Base-by-base conservation (phyloP, 1,284 basidiomycete species). In the Trichosporon faecale region DNA sequence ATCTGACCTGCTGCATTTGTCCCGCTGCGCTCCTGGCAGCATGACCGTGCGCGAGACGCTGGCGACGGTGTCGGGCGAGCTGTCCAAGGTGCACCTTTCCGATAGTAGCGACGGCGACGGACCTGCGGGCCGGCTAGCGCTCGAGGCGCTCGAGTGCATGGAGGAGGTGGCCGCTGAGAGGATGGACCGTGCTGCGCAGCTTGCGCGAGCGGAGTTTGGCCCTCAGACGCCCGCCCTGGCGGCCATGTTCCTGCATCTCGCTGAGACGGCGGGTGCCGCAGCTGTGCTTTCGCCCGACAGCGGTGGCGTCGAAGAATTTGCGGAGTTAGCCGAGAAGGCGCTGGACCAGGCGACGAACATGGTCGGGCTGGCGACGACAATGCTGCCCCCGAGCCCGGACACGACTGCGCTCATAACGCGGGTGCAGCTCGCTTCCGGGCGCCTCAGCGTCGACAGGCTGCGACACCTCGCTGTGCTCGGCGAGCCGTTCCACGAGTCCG, bases 171-270 rank as follows among this genome's bases (percentile, higher is more conserved):
- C 80, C 1, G 78, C 72, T 18, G 78, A 79, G 66, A 75, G 77
- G 83, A 89, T 99, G 44, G 96, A 99, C 85, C 92, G 96, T 82
- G 96, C 99, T 77, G 95, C 95, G 25, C 95, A 96, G 85, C 99
- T 99, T 81, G 95, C 91, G 81, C 91, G 85, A 65, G 76, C 82
- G 69, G 84, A 85, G 71, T 85, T 85, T 72, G 76, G 77, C 4
- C 70, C 73, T 23, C 70, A 78, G 46, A 71, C 77, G 8, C 80
- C 81, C 0, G 73, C 74, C 0, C 77, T 81, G 68, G 81, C 80
- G 0, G 78, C 81, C 29, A 80, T 77, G 64, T 83, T 80, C 69
- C 68, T 82, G 29, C 72, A 74, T 2, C 77, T 80, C 2, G 74
- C 78, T 2, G 73, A 76, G 18, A 77, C 77, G 1, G 80, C 79